Conservation (phyloP, 805 yeast species). For the Ogataea nonfermentans region DNA sequence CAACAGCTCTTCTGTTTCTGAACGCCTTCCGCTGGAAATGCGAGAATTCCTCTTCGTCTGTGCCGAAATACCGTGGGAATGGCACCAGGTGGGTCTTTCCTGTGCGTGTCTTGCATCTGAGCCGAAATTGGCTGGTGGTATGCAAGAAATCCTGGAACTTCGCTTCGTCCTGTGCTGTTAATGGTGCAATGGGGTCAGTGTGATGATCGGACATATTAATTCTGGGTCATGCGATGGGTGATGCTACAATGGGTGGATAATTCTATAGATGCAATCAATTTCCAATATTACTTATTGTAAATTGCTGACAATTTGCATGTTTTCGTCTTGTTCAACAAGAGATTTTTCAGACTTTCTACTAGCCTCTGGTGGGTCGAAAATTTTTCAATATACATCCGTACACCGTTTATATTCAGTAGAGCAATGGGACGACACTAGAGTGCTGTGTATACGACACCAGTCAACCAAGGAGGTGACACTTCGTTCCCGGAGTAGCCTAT, state of each 20-base stretch:
- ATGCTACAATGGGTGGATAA: slow-evolving; percentile 7
- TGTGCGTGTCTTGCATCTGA: slow-evolving; percentile 20
- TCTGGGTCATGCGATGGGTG: slow-evolving; percentile 7
- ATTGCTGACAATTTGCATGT: slow-evolving; percentile 10
- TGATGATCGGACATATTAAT: slow-evolving; percentile 9
- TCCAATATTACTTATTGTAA: slow-evolving; percentile 9
- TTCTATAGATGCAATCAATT: slow-evolving; percentile 11
- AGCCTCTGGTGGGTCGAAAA: slow-evolving; percentile 10
- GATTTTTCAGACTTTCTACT: slow-evolving; percentile 8
- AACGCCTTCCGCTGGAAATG: slow-evolving; percentile 25
- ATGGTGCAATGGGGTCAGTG: slow-evolving; percentile 6
- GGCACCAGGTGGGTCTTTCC: slow-evolving; percentile 8
- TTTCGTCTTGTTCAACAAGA: slow-evolving; percentile 11
- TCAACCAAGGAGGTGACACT: background rate
- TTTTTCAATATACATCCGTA: slow-evolving; percentile 9
- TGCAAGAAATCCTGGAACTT: slow-evolving; percentile 29
- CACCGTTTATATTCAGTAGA: slow-evolving; percentile 2
- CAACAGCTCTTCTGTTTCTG: slow-evolving; percentile 21
- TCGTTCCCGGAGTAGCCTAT: slow-evolving; percentile 1
- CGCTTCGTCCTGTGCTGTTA: slow-evolving; percentile 22
- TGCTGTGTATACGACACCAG: slow-evolving; percentile 2
- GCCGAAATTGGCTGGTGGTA: slow-evolving; percentile 18
- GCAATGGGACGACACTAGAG: too few relatives aligned
- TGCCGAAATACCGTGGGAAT: slow-evolving; percentile 35
- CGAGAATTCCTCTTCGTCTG: slow-evolving; percentile 31